phyloP scores from a whole-genome alignment of 139 green algal genomes.

The Chlorella sp. region DNA sequence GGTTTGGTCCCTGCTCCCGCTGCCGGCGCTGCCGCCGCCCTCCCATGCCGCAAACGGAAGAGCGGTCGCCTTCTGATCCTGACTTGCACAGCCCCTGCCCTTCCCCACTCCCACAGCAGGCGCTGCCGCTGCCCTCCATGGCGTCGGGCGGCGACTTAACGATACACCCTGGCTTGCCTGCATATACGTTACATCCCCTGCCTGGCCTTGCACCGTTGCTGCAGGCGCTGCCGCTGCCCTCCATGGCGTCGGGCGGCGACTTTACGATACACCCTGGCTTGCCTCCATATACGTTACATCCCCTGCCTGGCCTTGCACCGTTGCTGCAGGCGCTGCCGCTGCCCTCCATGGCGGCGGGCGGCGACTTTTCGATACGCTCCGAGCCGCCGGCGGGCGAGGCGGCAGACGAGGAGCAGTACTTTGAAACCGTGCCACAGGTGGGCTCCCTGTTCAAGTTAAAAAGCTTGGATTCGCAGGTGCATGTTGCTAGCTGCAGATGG shows the following conservation, averaged over 20 bases:
- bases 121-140: neutral
- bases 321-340: neutral
- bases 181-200: too few species aligned
- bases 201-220: too few species aligned
- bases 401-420: slow-evolving; percentile 40
- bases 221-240: neutral
- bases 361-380: slow-evolving; percentile 19
- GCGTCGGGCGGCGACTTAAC: slow-evolving; percentile 20
- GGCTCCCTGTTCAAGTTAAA: too few species aligned
- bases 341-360: neutral
- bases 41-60: too few species aligned
- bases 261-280: neutral
- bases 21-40: too few species aligned
- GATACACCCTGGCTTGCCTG: neutral
- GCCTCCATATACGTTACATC: too few species aligned
- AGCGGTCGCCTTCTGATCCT: too few species aligned
- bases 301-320: too few species aligned
- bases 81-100: too few species aligned
- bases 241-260: neutral
- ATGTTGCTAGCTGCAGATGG: neutral
- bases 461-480: too few species aligned
- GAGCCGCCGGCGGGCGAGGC: neutral
- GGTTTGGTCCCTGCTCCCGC: too few species aligned
- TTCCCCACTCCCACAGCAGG: too few species aligned
- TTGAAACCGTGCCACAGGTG: slow-evolving; percentile 29